These are phyloP conservation scores for Daldinia decipiens DNA, from an alignment of 495 filamentous ascomycete genomes.

Conservation along the genomic window DNA sequence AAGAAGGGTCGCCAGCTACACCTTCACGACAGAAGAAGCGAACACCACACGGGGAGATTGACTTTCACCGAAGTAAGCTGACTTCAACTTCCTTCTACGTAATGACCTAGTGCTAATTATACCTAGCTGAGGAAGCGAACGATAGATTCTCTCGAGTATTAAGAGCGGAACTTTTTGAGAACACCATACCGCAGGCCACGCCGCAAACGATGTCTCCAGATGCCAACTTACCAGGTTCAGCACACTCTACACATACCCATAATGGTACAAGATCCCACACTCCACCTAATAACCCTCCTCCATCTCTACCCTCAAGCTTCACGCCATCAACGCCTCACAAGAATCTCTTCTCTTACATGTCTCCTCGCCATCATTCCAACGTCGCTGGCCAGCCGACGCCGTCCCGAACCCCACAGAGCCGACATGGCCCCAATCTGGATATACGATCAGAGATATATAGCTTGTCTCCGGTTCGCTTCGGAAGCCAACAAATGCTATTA, in stretches of 20 bases:
- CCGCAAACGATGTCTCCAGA: constrained; percentile 73
- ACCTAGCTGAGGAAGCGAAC: constrained; percentile 92
- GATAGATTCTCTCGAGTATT: constrained; percentile 85
- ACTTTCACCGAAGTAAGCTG: constrained; percentile 89
- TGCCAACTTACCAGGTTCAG: constrained; percentile 61
- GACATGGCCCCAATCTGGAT: constrained; percentile 86
- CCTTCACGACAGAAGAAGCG: constrained; percentile 85
- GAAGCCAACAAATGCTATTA: constrained; percentile 89
- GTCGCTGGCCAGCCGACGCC: constrained; percentile 82
- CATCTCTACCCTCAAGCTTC: constrained; percentile 70
- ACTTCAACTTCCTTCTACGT: background rate
- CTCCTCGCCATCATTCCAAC: constrained; percentile 72
- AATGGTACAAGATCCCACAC: constrained; percentile 82
- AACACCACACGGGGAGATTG: constrained; percentile 87
- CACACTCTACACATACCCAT: constrained; percentile 66
- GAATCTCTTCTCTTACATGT: constrained; percentile 94
- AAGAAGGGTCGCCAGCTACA: constrained; percentile 90
- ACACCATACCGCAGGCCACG: constrained; percentile 83
- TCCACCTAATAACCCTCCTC: constrained; percentile 73
- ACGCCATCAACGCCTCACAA: constrained; percentile 96
- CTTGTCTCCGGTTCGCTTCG: constrained; percentile 87
- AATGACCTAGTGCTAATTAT: constrained; percentile 53
- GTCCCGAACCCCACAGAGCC: constrained; percentile 86
- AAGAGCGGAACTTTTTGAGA: constrained; percentile 89
- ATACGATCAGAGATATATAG: constrained; percentile 92